Evolutionary conservation across 371 early-diverging fungal genomes (phyloP).

Genomic region (Dinochytrium kinnereticum): DNA sequence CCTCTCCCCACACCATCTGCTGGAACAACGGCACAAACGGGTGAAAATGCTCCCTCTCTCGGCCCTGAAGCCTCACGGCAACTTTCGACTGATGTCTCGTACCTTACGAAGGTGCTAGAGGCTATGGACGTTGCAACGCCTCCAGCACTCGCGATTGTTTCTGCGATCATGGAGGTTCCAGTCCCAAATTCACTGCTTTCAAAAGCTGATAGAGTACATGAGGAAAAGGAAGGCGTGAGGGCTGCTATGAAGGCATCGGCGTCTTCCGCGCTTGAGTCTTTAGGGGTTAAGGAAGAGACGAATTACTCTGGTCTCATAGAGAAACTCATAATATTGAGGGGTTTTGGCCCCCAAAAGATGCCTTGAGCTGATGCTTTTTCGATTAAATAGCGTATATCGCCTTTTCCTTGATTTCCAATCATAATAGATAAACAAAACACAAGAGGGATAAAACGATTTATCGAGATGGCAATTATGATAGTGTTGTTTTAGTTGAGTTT

Average conservation of each 20-base stretch:
- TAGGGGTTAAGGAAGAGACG: not conserved
- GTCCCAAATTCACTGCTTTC: not conserved
- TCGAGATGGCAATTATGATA: too few relatives aligned
- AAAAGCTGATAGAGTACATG: not conserved
- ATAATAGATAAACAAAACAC: too few relatives aligned
- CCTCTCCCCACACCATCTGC: too few relatives aligned
- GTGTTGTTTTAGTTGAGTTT: too few relatives aligned
- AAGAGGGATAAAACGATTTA: too few relatives aligned
- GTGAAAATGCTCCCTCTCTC: not conserved
- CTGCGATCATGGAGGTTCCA: slow-evolving; percentile 18
- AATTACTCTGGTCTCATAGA: not conserved
- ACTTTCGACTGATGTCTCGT: slow-evolving; percentile 65
- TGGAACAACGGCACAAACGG: too few relatives aligned
- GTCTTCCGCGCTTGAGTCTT: not conserved
- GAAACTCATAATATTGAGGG: not conserved
- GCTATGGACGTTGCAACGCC: slow-evolving; percentile 66
- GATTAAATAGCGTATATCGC: too few relatives aligned
- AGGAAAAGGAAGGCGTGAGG: slow-evolving; percentile 7
- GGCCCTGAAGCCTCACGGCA: slow-evolving; percentile 60
- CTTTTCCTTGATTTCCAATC: too few relatives aligned
- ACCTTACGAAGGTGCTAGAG: slow-evolving; percentile 65
- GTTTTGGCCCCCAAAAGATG: not conserved
- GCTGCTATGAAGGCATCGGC: not conserved
- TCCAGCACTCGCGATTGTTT: slow-evolving; percentile 35
- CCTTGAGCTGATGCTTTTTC: too few relatives aligned